A percentile compares a stretch with the other conserved stretches of the same genome.
phyloP scores from a whole-genome alignment of 768 basidiomycete genomes.

The Arthromyces matolae region DNA sequence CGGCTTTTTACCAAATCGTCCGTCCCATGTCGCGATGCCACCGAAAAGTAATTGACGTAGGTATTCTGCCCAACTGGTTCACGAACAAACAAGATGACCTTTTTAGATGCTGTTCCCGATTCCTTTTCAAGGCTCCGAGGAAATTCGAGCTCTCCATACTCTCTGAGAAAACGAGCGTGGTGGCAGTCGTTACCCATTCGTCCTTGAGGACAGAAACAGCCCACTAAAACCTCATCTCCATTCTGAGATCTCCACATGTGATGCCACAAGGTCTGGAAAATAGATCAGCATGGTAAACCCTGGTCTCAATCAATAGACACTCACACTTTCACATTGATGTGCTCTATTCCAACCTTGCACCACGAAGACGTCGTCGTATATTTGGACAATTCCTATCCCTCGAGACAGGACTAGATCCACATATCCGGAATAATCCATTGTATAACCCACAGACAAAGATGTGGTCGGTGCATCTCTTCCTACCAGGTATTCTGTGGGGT shows the following conservation, averaged over 20 bases:
- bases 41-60: not conserved
- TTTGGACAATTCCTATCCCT: not conserved
- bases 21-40: not conserved
- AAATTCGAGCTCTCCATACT: not conserved
- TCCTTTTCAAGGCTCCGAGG: not conserved
- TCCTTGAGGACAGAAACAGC: not conserved
- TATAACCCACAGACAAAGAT: not conserved
- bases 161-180: not conserved
- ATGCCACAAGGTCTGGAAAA: not conserved
- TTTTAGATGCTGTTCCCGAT: not conserved
- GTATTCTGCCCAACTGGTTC: not conserved
- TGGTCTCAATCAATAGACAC: not conserved
- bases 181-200: not conserved
- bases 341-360: constrained; percentile 1
- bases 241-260: not conserved
- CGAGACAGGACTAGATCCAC: not conserved
- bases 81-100: not conserved
- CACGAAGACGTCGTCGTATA: constrained; percentile 1
- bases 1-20: not conserved
- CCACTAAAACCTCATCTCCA: not conserved
- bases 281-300: not conserved
- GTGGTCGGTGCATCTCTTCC: not conserved
- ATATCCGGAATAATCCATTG: not conserved
- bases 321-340: not conserved
- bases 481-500: not conserved